Conservation (phyloP, 768 basidiomycete genomes). For the Rhodosporidiobolus odoratus region DNA sequence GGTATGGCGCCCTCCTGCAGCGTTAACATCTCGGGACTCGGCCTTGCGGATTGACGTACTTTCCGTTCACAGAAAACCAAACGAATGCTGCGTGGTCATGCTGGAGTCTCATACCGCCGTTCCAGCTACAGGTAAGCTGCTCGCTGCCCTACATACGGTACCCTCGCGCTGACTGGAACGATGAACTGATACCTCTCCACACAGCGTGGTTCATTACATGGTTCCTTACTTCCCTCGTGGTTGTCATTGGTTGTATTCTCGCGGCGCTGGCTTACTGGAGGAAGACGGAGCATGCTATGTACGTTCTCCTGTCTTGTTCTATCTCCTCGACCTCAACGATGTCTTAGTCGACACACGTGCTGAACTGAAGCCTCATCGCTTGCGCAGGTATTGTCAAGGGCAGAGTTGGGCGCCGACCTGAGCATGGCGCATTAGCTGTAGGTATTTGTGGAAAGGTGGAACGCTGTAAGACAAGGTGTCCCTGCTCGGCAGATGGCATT, state of each 20-base stretch:
- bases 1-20: neutral
- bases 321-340: neutral
- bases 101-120: slow-evolving; percentile 12
- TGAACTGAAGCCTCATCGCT: neutral
- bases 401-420: slow-evolving; percentile 19
- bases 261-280: slow-evolving; percentile 7
- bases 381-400: slow-evolving; percentile 15
- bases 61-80: neutral
- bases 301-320: neutral
- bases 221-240: neutral
- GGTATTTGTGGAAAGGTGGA: too few species aligned
- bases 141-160: neutral
- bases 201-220: slow-evolving; percentile 12
- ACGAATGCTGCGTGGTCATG: slow-evolving; percentile 25
- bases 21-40: neutral
- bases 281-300: slow-evolving; percentile 4
- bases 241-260: neutral
- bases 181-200: neutral
- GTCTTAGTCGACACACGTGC: neutral
- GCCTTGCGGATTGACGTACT: neutral
- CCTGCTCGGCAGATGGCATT: too few species aligned
- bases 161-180: neutral
- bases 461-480: too few species aligned
- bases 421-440: too few species aligned
- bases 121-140: neutral